These are phyloP conservation scores for Sordaria brevicollis DNA, from an alignment of 495 filamentous ascomycete species.

Conservation along the genomic window DNA sequence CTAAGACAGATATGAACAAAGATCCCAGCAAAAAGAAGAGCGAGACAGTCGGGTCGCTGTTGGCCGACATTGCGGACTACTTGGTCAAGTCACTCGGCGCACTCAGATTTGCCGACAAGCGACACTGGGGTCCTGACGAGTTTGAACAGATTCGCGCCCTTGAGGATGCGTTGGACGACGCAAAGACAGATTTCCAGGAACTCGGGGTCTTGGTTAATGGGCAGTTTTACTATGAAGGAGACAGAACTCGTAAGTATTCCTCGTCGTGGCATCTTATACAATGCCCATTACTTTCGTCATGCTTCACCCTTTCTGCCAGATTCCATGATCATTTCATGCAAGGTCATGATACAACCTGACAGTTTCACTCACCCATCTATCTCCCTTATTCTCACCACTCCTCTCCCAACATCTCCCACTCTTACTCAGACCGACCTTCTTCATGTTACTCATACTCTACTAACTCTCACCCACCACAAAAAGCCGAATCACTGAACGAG, in stretches of 20 bases:
- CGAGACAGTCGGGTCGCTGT: conserved; percentile 38
- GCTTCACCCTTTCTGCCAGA: neutral
- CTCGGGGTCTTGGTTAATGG: conserved; percentile 35
- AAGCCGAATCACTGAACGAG: conserved; percentile 33
- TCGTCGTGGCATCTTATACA: neutral
- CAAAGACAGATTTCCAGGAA: conserved; percentile 42
- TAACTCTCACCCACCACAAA: conserved; percentile 8
- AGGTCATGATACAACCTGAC: no score
- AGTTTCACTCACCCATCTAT: neutral
- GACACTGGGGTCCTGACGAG: conserved; percentile 38
- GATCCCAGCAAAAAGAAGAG: conserved; percentile 5
- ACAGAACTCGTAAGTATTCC: conserved; percentile 30
- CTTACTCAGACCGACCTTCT: neutral
- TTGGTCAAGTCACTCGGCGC: conserved; percentile 34
- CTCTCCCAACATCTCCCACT: neutral
- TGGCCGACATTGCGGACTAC: conserved; percentile 36
- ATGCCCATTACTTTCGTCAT: neutral
- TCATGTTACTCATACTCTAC: conserved; percentile 4
- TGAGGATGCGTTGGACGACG: conserved; percentile 38
- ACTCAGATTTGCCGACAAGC: conserved; percentile 41
- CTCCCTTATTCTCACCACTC: neutral
- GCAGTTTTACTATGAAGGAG: conserved; percentile 37
- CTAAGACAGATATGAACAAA: conserved; percentile 3
- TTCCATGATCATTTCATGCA: no score
- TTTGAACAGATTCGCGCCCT: conserved; percentile 37